These are phyloP conservation scores for Kodamaea nitidulidarum DNA, from an alignment of 805 yeast genomes.

Conservation along the genomic window DNA sequence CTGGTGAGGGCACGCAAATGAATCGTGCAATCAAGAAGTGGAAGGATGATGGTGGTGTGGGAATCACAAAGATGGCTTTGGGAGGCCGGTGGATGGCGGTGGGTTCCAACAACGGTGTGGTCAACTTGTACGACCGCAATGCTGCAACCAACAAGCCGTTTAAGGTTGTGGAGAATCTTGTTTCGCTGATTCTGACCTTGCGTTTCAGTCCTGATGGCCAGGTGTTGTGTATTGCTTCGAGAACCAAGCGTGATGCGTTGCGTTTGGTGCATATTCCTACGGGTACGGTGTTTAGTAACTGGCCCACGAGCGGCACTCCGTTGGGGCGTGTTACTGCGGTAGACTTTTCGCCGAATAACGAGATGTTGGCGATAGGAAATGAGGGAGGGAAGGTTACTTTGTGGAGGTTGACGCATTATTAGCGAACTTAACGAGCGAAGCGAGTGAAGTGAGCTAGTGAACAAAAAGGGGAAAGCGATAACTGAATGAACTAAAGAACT, in stretches of 20 bases:
- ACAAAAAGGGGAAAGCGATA: not conserved
- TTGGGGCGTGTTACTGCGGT: slow-evolving; percentile 87
- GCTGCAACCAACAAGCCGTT: slow-evolving; percentile 43
- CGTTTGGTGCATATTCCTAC: slow-evolving; percentile 84
- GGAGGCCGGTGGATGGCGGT: slow-evolving; percentile 89
- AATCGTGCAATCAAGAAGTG: slow-evolving; percentile 60
- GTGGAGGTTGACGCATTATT: slow-evolving; percentile 77
- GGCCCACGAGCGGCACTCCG: slow-evolving; percentile 98
- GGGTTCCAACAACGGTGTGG: slow-evolving; percentile 87
- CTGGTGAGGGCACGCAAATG: slow-evolving; percentile 6
- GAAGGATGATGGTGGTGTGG: slow-evolving; percentile 83
- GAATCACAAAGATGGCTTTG: slow-evolving; percentile 69
- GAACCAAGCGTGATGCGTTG: slow-evolving; percentile 81
- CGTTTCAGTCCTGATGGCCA: slow-evolving; percentile 87
- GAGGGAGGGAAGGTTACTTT: slow-evolving; percentile 86
- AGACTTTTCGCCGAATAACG: slow-evolving; percentile 74
- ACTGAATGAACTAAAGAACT: too few relatives aligned
- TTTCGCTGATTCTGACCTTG: slow-evolving; percentile 72
- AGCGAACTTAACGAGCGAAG: not conserved
- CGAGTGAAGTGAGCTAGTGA: not conserved
- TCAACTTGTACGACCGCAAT: slow-evolving; percentile 71
- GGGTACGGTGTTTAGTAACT: slow-evolving; percentile 81
- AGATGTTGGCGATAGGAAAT: slow-evolving; percentile 84
- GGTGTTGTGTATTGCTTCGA: slow-evolving; percentile 75
- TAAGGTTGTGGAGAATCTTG: slow-evolving; percentile 69